Evolutionary conservation across 495 filamentous ascomycete genomes (phyloP).

Genomic region (Penicillium nucicola): DNA sequence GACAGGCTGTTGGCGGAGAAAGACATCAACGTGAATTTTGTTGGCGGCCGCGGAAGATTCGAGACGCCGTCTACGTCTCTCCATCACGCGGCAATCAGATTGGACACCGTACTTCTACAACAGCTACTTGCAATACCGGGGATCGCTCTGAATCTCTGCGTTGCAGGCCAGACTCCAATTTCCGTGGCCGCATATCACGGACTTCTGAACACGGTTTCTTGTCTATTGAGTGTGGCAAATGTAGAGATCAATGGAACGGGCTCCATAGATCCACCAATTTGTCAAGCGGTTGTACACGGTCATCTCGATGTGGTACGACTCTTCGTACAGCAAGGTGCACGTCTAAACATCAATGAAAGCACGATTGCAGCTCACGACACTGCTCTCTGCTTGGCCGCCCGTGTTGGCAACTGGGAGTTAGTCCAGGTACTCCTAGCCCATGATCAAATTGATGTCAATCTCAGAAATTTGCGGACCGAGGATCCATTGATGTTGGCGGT

Average conservation of each 20-base stretch:
- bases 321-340: constrained; percentile 1
- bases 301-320: constrained; percentile 1
- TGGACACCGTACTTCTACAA: constrained; percentile 5
- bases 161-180: constrained; percentile 7
- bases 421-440: constrained; percentile 6
- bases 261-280: constrained; percentile 4
- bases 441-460: constrained; percentile 5
- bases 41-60: neutral
- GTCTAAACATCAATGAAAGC: constrained; percentile 6
- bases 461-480: constrained; percentile 1
- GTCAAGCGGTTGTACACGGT: neutral
- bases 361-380: constrained; percentile 7
- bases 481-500: constrained; percentile 5
- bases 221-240: neutral
- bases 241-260: constrained; percentile 9
- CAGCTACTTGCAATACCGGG: constrained; percentile 1
- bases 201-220: neutral
- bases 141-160: constrained; percentile 4
- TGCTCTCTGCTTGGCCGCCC: constrained; percentile 7
- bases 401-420: constrained; percentile 4
- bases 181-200: neutral
- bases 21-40: constrained; percentile 7
- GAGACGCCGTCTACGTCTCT: constrained; percentile 7
- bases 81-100: constrained; percentile 1
- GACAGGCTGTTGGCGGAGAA: constrained; percentile 3